Evolutionary conservation across 2,329 filamentous ascomycete genomes (phyloP), one percentile per base, ranked within the genome.

Genomic region (Fusarium kyushuense): DNA sequence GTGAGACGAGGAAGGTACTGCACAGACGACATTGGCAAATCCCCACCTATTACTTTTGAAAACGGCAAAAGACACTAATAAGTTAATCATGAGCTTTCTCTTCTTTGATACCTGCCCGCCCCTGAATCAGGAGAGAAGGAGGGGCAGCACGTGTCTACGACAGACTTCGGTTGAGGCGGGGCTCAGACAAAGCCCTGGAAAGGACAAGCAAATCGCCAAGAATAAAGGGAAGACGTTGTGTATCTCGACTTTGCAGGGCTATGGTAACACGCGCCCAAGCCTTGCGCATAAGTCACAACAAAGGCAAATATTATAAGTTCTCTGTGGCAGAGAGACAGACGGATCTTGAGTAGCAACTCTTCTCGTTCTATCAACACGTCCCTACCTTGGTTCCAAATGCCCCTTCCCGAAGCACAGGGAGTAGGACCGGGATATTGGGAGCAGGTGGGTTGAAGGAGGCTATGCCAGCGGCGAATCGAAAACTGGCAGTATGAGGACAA

Each of bases 401-500:
- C 49, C 57, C 54, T 58, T 58, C 49, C 54, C 27, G 42, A 60
- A 59, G 45, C 35, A 43, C 45, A 59, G 45, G 60, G 45, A 61
- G 62, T 66, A 63, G 64, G 62, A 63, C 69, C 54, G 40, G 69
- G 67, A 65, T 63, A 47, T 40, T 54, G 56, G 65, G 58, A 56
- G 54, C 52, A 57, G 62, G 65, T 71, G 69, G 71, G 48, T 68
- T 70, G 56, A 63, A 65, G 65, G 59, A 57, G 68, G 62, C 48
- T 65, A 59, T 56, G 61, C 60, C 47, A 61, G 41, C 60, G 49
- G 54, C 72, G 71, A 74, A 74, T 74, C 35, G 65, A 47, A 72
- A 41, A 64, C 60, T 53, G 17, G 47, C 58, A 69, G 71, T 59
- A 70, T 73, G 71, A 73, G 67, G 63, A 52, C 69, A 65, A 67